These are phyloP conservation scores for Tephrocybe sp. DNA, from an alignment of 768 basidiomycete species.

Conservation along the genomic window DNA sequence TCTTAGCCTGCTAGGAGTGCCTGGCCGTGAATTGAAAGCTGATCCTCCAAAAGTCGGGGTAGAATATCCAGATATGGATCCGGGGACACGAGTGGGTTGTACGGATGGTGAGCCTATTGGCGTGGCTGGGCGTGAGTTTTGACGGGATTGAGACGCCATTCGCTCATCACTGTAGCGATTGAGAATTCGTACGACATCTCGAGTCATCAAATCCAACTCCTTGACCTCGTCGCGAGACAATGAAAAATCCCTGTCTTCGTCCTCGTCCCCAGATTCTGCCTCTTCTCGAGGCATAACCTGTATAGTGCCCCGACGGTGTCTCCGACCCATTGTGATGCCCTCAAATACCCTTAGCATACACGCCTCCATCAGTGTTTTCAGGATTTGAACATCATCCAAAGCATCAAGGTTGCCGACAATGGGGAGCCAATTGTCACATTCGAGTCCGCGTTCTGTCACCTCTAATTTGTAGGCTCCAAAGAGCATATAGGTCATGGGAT, in stretches of 20 bases:
- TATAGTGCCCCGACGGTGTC: constrained; percentile 30
- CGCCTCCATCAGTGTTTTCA: constrained; percentile 78
- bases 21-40: constrained; percentile 54
- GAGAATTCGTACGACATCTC: constrained; percentile 71
- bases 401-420: constrained; percentile 71
- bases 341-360: constrained; percentile 92
- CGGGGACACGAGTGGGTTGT: constrained; percentile 33
- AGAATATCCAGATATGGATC: constrained; percentile 55
- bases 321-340: constrained; percentile 60
- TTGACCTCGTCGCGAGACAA: constrained; percentile 68
- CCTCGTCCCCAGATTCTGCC: constrained; percentile 62
- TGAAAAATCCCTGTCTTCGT: constrained; percentile 48
- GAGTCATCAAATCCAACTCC: constrained; percentile 74
- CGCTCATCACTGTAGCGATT: constrained; percentile 72
- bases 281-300: constrained; percentile 43
- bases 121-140: constrained; percentile 66
- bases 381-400: constrained; percentile 78
- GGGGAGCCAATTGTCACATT: constrained; percentile 91
- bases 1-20: constrained; percentile 61
- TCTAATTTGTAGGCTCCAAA: constrained; percentile 85
- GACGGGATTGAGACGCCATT: constrained; percentile 51
- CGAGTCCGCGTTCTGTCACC: constrained; percentile 69
- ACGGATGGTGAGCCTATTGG: constrained; percentile 56
- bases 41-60: constrained; percentile 50
- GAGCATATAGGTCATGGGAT: constrained; percentile 86